Conservation (phyloP, 2,329 filamentous ascomycete genomes). For the Epichloe hybrida region DNA sequence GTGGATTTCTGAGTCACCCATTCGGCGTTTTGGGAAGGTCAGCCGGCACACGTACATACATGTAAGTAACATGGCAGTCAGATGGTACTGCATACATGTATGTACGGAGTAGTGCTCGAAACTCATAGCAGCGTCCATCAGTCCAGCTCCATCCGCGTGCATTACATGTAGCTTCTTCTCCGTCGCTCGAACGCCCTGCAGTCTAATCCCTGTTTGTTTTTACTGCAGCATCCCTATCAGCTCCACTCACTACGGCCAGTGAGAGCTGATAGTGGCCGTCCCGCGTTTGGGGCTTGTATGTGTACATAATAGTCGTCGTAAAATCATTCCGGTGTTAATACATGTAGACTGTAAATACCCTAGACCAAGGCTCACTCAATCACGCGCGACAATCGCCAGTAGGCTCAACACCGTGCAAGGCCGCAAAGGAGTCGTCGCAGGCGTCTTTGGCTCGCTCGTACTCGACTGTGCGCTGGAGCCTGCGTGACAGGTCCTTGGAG, state of each 20-base stretch:
- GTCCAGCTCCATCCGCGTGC: background rate
- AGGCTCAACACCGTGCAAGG: slow-evolving; percentile 4
- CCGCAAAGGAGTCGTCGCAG: slow-evolving; percentile 10
- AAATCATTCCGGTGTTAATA: too few species aligned
- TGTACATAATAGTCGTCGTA: too few species aligned
- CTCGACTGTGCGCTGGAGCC: slow-evolving; percentile 6
- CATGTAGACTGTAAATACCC: too few species aligned
- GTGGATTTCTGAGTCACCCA: too few species aligned
- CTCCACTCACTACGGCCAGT: too few species aligned
- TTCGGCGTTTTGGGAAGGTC: background rate
- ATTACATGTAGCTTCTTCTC: too few species aligned
- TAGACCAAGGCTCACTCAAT: background rate
- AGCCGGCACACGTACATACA: background rate
- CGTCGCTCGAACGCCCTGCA: background rate
- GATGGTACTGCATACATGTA: background rate
- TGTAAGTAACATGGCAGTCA: background rate
- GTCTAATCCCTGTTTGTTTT: too few species aligned
- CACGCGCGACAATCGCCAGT: slow-evolving; percentile 3
- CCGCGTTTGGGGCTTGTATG: too few species aligned
- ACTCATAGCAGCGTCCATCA: background rate
- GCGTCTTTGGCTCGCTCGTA: slow-evolving; percentile 7
- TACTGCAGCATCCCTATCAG: too few species aligned
- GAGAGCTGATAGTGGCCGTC: too few species aligned
- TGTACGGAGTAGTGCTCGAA: background rate
- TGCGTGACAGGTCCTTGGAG: background rate